Evolutionary conservation across 1,284 basidiomycete species (phyloP).

Genomic region (Apiotrichum montevideense): DNA sequence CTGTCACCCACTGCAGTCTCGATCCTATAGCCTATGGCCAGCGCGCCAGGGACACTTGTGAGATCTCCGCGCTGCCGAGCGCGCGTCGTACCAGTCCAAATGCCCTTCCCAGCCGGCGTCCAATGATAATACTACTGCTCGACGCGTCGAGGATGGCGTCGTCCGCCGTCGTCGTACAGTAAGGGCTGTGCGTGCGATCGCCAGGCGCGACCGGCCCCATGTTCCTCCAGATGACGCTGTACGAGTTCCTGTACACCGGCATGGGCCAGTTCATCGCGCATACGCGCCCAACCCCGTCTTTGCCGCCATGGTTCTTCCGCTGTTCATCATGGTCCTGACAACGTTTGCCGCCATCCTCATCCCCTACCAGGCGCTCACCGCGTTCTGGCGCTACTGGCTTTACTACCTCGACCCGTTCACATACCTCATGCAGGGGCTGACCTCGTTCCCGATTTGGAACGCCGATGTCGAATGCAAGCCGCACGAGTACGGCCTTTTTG

Average conservation of each 20-base stretch:
- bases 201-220: conserved; percentile 39
- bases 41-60: too few relatives aligned
- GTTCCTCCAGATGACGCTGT: conserved; percentile 39
- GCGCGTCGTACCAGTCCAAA: too few relatives aligned
- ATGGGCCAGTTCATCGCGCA: conserved; percentile 9
- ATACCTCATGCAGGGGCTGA: conserved; percentile 14
- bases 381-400: conserved; percentile 35
- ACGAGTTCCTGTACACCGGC: conserved; percentile 21
- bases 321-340: conserved; percentile 19
- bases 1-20: too few relatives aligned
- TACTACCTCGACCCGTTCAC: conserved; percentile 35
- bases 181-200: too few relatives aligned
- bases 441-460: conserved; percentile 30
- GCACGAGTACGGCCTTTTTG: conserved; percentile 35
- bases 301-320: conserved; percentile 7
- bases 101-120: conserved; percentile 32
- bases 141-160: conserved; percentile 33
- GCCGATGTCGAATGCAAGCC: conserved; percentile 32
- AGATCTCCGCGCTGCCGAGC: too few relatives aligned
- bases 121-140: conserved; percentile 33
- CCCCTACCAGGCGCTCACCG: conserved; percentile 28
- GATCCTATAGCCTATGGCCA: too few relatives aligned
- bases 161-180: too few relatives aligned
- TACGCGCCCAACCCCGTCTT: conserved; percentile 32
- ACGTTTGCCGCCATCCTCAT: conserved; percentile 32